phyloP scores from a whole-genome alignment of 75 land plant genomes.

The Pinus albicaulis region DNA sequence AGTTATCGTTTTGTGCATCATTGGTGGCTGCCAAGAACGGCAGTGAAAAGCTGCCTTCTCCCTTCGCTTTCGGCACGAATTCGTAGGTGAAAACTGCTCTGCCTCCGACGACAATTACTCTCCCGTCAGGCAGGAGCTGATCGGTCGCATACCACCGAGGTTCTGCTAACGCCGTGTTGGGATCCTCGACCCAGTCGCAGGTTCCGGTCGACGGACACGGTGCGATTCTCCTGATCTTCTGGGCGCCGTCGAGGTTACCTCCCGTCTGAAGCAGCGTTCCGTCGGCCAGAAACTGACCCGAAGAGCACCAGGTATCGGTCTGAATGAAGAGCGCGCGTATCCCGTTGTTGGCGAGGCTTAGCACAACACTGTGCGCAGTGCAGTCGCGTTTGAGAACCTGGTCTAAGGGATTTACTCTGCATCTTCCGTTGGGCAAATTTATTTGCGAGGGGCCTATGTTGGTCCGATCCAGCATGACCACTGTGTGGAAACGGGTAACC shows the following conservation, averaged over 20 bases:
- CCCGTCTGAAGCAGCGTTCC: conserved; percentile 75
- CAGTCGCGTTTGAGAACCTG: conserved; percentile 39
- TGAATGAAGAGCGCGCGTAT: conserved; percentile 47
- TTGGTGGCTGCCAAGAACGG: conserved; percentile 11
- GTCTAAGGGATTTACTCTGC: conserved; percentile 24
- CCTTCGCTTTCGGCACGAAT: conserved; percentile 19
- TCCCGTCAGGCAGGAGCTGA: conserved; percentile 57
- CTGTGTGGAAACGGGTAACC: conserved; percentile 29
- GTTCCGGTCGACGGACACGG: conserved; percentile 21
- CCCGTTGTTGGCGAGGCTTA: conserved; percentile 22
- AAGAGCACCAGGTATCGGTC: conserved; percentile 86
- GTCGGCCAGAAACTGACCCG: conserved; percentile 51
- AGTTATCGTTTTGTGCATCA: conserved; percentile 15
- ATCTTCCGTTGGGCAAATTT: conserved; percentile 20
- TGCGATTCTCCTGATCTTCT: conserved; percentile 22
- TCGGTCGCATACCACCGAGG: conserved; percentile 33
- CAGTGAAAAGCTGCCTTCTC: not conserved
- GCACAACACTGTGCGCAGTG: conserved; percentile 65
- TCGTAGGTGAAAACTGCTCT: conserved; percentile 36
- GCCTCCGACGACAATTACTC: conserved; percentile 59
- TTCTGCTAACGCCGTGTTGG: conserved; percentile 13
- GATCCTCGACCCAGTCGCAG: conserved; percentile 46
- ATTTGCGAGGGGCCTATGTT: conserved; percentile 54
- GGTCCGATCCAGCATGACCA: conserved; percentile 61
- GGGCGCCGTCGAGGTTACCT: conserved; percentile 46